These are phyloP conservation scores for Trichocladium antarcticum DNA, from an alignment of 495 filamentous ascomycete species.

Conservation along the genomic window DNA sequence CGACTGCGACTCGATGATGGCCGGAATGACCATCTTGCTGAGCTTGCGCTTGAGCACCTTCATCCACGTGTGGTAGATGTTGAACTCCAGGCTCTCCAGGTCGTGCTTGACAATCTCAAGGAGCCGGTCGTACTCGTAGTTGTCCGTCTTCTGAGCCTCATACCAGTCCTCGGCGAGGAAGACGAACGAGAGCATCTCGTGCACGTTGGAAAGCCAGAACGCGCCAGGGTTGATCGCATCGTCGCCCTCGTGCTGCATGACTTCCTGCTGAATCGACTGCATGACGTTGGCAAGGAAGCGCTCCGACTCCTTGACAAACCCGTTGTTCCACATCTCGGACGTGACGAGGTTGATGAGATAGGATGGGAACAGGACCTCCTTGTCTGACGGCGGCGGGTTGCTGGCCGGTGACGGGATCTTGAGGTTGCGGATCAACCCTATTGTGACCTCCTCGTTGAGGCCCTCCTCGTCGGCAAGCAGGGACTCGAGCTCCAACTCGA, in stretches of 20 bases:
- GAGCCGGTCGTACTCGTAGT: slow-evolving; percentile 96
- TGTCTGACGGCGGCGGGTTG: slow-evolving; percentile 82
- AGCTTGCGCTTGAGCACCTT: slow-evolving; percentile 99
- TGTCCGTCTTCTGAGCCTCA: slow-evolving; percentile 96
- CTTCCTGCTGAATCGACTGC: slow-evolving; percentile 98
- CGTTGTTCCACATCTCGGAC: slow-evolving; percentile 99
- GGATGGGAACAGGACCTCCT: slow-evolving; percentile 96
- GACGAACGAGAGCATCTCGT: slow-evolving; percentile 99
- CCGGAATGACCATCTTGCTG: slow-evolving; percentile 98
- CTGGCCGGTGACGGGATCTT: slow-evolving; percentile 83
- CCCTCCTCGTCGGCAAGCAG: slow-evolving; percentile 90
- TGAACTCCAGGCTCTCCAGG: slow-evolving; percentile 96
- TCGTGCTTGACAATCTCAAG: slow-evolving; percentile 99
- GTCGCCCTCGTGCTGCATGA: slow-evolving; percentile 96
- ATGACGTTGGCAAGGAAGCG: slow-evolving; percentile 98
- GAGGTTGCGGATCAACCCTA: slow-evolving; percentile 90
- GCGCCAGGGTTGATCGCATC: slow-evolving; percentile 95
- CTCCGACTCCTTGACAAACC: slow-evolving; percentile 98
- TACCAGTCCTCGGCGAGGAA: slow-evolving; percentile 99
- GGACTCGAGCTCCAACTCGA: slow-evolving; percentile 86
- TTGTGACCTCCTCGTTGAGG: slow-evolving; percentile 88
- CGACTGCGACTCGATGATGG: slow-evolving; percentile 97
- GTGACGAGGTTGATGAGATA: slow-evolving; percentile 99
- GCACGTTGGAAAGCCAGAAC: slow-evolving; percentile 98
- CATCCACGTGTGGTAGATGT: slow-evolving; percentile 99